Evolutionary conservation across 306 rosid genomes (phyloP), one percentile per base, ranked within the genome.

Genomic region (Astragalus glycyphyllos): DNA sequence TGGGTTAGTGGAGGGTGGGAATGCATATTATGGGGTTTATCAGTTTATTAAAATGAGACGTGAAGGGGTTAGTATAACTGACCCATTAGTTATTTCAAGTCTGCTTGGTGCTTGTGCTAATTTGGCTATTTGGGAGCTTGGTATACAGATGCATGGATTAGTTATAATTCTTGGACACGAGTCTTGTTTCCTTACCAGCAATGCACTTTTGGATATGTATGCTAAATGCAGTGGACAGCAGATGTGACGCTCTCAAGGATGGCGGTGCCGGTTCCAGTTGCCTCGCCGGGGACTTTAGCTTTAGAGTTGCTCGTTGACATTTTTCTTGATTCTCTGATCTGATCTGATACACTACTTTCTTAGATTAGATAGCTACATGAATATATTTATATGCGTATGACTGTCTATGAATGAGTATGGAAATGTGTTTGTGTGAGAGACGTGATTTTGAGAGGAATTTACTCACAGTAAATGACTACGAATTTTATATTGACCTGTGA

Each of bases 151-250:
- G 17, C 96, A 90, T 79, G 75, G 87, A 41, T 32, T 84, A 37
- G 87, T 93, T 49, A 78, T 86, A 35, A 49, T 73, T 16, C 87
- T 88, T 68, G 97, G 97, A 11, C 90, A 79, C 46, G 97, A 81
- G 32, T 87, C 94, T 57, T 93, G 96, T 62, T 73, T 93, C 65
- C 88, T 81, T 74, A 82, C 84, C 51, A 87, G 98, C 65, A 93
- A 93, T 71, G 88, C 97, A 2, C 83, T 93, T 26, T 82, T 93
- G 16, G 97, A 88, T 79, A 90, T 90, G 97, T 90, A 93, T 68
- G 96, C 97, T 5, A 90, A 87, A 83, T 90, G 98, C 60, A 90
- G 97, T 50, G 92, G 74, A 74, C 88, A 79, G 68, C n/a, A n/a
- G 96, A 88, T 68, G 92, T 90, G n/a, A n/a, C n/a, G n/a, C n/a